These are phyloP conservation scores for Ligustrum vulgare DNA, from an alignment of 257 asterid genomes.

Conservation along the genomic window DNA sequence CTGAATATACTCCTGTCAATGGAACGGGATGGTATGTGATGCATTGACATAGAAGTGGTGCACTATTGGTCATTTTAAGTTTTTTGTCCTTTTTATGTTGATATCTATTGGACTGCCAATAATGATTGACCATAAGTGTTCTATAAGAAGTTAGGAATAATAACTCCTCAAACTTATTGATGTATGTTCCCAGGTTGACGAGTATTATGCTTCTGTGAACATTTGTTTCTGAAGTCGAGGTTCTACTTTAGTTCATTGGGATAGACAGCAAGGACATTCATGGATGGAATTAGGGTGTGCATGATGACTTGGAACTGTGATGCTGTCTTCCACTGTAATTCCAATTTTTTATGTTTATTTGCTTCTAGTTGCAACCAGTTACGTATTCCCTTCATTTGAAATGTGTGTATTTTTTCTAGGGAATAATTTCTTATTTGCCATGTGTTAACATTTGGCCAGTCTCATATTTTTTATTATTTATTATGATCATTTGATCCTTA, in stretches of 20 bases:
- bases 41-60: background rate
- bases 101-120: background rate
- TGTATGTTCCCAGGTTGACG: constrained; percentile 4
- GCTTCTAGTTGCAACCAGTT: background rate
- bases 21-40: background rate
- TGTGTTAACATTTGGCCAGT: constrained; percentile 12
- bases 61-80: background rate
- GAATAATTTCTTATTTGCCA: background rate
- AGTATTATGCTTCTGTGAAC: constrained; percentile 2
- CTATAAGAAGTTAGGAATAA: constrained; percentile 1
- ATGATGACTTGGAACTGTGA: constrained; percentile 5
- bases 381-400: background rate
- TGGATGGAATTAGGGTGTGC: constrained; percentile 11
- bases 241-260: constrained; percentile 4
- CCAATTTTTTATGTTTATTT: background rate
- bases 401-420: background rate
- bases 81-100: background rate
- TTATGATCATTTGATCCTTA: constrained; percentile 6
- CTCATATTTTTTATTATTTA: background rate
- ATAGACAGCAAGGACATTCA: constrained; percentile 6
- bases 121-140: background rate
- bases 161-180: background rate
- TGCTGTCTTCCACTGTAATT: constrained; percentile 12
- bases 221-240: background rate
- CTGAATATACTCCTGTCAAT: background rate